A percentile compares a stretch with the other conserved stretches of the same genome.
Conservation (phyloP, 2,329 filamentous ascomycete species). For the Pseudogymnoascus sp. region DNA sequence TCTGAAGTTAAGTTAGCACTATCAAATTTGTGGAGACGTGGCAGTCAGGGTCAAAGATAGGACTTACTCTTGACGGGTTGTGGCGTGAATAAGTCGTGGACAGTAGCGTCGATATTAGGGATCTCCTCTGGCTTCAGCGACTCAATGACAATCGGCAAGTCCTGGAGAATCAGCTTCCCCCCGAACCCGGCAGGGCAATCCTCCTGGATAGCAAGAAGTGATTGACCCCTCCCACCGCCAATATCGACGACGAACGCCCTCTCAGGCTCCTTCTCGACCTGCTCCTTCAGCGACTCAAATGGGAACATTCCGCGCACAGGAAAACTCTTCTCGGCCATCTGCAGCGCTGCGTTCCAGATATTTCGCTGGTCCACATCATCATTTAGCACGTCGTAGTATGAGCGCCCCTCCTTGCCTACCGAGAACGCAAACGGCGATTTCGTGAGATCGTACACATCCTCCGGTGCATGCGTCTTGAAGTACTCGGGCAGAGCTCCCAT, state of each 20-base stretch:
- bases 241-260: slow-evolving; percentile 17
- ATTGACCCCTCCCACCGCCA: slow-evolving; percentile 16
- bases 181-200: slow-evolving; percentile 13
- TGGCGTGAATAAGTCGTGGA: slow-evolving; percentile 23
- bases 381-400: slow-evolving; percentile 18
- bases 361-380: slow-evolving; percentile 11
- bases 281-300: slow-evolving; percentile 13
- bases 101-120: slow-evolving; percentile 21
- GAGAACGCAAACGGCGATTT: slow-evolving; percentile 17
- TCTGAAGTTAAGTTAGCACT: slow-evolving; percentile 14
- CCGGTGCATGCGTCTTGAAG: slow-evolving; percentile 15
- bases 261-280: slow-evolving; percentile 9
- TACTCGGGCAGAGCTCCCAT: slow-evolving; percentile 16
- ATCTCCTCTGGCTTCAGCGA: slow-evolving; percentile 17
- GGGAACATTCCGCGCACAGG: slow-evolving; percentile 19
- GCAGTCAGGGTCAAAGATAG: neutral
- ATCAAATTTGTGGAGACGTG: neutral
- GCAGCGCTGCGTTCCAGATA: slow-evolving; percentile 19
- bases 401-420: slow-evolving; percentile 16
- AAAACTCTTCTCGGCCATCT: slow-evolving; percentile 12
- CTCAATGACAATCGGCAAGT: slow-evolving; percentile 21
- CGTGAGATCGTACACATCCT: slow-evolving; percentile 16
- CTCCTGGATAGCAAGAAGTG: slow-evolving; percentile 13
- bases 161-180: slow-evolving; percentile 23
- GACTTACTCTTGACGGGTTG: slow-evolving; percentile 22